Conservation (phyloP, 345 rosid species). For the Ceriops tagal region DNA sequence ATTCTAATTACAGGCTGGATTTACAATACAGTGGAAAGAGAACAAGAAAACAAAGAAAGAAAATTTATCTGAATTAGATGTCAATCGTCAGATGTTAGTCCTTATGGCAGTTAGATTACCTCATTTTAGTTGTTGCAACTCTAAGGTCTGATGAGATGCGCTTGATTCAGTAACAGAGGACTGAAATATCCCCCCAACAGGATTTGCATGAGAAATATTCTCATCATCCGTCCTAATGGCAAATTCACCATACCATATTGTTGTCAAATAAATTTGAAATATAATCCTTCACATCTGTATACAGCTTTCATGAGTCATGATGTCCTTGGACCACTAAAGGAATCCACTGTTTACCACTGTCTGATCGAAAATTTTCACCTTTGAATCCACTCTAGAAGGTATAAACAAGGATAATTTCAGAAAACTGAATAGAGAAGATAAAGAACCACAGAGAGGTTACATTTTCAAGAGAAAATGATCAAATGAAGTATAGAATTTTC, state of each 20-base stretch:
- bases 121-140: background rate
- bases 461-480: background rate
- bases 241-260: background rate
- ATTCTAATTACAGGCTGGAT: no score
- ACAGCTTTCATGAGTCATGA: conserved; percentile 20
- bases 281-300: background rate
- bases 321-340: conserved; percentile 17
- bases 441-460: background rate
- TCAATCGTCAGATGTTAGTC: conserved; percentile 1
- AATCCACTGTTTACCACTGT: conserved; percentile 25
- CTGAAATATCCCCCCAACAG: background rate
- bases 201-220: background rate
- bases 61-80: no score
- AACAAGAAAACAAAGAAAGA: no score
- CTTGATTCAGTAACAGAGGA: background rate
- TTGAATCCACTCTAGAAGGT: conserved; percentile 75
- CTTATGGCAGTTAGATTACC: conserved; percentile 17
- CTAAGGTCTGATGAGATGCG: background rate
- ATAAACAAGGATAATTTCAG: conserved; percentile 24
- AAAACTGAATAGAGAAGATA: background rate
- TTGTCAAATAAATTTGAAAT: background rate
- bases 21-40: no score
- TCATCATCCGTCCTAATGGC: background rate
- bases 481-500: background rate
- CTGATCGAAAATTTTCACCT: conserved; percentile 71